Evolutionary conservation across 768 basidiomycete species (phyloP).

Genomic region (Rhodotorula diobovata): DNA sequence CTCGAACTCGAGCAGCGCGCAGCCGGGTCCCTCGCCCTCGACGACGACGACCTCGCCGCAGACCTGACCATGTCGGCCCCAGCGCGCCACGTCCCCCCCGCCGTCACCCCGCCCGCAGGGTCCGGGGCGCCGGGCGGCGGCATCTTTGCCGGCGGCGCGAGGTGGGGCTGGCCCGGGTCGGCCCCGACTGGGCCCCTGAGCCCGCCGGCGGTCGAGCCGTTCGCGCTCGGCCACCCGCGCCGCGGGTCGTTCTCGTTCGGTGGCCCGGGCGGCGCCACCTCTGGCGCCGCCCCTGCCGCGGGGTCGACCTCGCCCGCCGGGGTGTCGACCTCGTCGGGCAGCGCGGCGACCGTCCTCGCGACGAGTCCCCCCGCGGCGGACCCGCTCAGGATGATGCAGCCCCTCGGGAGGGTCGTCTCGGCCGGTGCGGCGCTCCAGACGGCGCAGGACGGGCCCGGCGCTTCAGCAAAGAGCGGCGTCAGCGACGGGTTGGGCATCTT

Average conservation of each 20-base stretch:
- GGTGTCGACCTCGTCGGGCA: neutral
- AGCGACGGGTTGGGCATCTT: constrained; percentile 22
- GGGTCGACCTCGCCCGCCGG: neutral
- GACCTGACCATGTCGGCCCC: neutral
- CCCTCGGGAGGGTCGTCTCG: constrained; percentile 28
- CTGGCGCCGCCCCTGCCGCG: neutral
- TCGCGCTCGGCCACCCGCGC: neutral
- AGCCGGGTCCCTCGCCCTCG: neutral
- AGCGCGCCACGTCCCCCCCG: neutral
- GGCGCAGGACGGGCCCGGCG: neutral
- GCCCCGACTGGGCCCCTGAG: neutral
- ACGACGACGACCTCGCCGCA: constrained; percentile 2
- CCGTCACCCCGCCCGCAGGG: neutral
- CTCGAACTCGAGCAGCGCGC: constrained; percentile 25
- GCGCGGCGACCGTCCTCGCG: neutral
- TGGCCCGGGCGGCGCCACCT: neutral
- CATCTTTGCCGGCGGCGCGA: constrained; percentile 25
- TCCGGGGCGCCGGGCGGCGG: neutral
- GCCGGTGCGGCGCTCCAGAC: constrained; percentile 32
- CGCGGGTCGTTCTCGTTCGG: neutral
- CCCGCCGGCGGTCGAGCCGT: neutral
- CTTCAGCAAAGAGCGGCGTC: neutral
- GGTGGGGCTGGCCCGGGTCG: constrained; percentile 32
- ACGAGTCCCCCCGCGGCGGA: neutral
- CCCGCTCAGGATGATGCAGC: constrained; percentile 25